Evolutionary conservation across 371 early-diverging fungal species (phyloP).

Genomic region (Mortierella sp.): DNA sequence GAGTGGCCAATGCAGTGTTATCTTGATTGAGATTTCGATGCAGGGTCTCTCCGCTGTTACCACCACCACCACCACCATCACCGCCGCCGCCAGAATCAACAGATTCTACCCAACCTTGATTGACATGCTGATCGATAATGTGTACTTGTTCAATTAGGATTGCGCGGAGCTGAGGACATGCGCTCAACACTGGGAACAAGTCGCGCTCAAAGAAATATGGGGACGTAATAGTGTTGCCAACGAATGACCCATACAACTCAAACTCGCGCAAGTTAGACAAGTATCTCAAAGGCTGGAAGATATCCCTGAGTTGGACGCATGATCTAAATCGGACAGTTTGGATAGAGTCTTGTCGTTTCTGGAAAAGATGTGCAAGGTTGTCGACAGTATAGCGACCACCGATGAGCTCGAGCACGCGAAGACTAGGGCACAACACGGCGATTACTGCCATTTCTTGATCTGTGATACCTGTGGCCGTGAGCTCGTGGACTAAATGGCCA

Average conservation of each 20-base stretch:
- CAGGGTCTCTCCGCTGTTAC: background rate
- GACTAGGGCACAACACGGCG: slow-evolving; percentile 30
- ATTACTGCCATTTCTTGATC: slow-evolving; percentile 47
- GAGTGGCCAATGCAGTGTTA: background rate
- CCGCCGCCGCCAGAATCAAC: slow-evolving; percentile 13
- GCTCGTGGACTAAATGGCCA: slow-evolving; percentile 40
- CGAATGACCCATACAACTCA: slow-evolving; percentile 53
- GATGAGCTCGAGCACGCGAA: slow-evolving; percentile 43
- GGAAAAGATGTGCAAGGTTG: slow-evolving; percentile 38
- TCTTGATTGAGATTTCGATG: slow-evolving; percentile 2
- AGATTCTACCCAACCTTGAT: slow-evolving; percentile 10
- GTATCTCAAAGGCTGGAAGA: slow-evolving; percentile 35
- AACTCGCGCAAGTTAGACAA: slow-evolving; percentile 40
- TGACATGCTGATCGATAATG: slow-evolving; percentile 42
- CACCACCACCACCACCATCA: background rate
- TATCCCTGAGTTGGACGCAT: slow-evolving; percentile 40
- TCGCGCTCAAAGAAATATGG: slow-evolving; percentile 47
- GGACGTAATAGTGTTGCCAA: slow-evolving; percentile 52
- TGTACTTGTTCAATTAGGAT: slow-evolving; percentile 39
- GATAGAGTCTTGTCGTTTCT: slow-evolving; percentile 23
- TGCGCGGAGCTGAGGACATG: slow-evolving; percentile 29
- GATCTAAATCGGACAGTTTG: slow-evolving; percentile 39
- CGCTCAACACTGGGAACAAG: slow-evolving; percentile 36
- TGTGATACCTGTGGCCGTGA: slow-evolving; percentile 46
- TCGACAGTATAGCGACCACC: slow-evolving; percentile 52